phyloP scores from a whole-genome alignment of 805 yeast species.

The Saccharomycopsis schoenii region DNA sequence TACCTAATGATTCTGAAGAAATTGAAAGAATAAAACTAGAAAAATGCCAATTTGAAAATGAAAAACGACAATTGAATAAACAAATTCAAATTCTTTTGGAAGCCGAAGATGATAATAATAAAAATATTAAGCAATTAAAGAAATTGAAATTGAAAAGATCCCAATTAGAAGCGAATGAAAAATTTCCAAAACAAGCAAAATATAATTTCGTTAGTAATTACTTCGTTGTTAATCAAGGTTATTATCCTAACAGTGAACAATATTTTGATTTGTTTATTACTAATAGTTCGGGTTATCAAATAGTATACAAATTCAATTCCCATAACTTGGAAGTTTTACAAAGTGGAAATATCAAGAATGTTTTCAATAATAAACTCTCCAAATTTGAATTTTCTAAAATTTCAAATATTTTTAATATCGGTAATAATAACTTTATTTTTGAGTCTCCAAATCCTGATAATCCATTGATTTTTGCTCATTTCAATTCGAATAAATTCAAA shows the following conservation, averaged over 20 bases:
- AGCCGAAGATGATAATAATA: neutral
- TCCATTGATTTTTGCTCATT: constrained; percentile 33
- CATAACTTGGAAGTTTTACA: neutral
- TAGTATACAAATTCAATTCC: constrained; percentile 16
- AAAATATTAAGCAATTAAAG: neutral
- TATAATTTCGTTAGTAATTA: constrained; percentile 23
- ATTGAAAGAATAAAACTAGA: neutral
- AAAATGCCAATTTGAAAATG: neutral
- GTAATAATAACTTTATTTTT: constrained; percentile 23
- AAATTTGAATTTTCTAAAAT: neutral
- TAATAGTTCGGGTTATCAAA: constrained; percentile 33
- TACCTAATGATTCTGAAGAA: neutral
- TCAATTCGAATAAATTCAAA: constrained; percentile 20
- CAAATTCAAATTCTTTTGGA: neutral
- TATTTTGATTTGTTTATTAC: constrained; percentile 25
- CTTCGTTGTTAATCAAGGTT: constrained; percentile 35
- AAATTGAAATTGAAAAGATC: neutral
- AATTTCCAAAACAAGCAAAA: neutral
- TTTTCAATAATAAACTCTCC: neutral
- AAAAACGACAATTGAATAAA: neutral
- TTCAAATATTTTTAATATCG: neutral
- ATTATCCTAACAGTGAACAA: constrained; percentile 24
- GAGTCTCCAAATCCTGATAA: constrained; percentile 65
- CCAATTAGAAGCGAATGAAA: neutral
- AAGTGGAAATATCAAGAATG: constrained; percentile 26